Evolutionary conservation across 106 monocot species (phyloP), one percentile per base, ranked within the genome.

Genomic region (Allium fistulosum): DNA sequence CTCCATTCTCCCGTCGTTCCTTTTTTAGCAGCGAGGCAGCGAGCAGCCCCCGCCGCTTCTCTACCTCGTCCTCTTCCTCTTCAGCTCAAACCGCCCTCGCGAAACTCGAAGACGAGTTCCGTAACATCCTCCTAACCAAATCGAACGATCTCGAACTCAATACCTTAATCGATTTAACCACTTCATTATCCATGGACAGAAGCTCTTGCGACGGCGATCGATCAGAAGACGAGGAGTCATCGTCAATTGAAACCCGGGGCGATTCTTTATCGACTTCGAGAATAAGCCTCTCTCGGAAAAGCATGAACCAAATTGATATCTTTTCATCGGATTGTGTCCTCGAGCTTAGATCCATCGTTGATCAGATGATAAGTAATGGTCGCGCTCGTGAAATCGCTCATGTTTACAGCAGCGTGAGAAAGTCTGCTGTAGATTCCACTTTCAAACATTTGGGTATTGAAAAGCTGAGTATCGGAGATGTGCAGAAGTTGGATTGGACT

Each of bases 91-190:
- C 80, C 61, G 89, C 89, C 66, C 87, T 97, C 88, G 87, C 84
- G 18, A 78, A 86, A 27, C 92, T 97, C 16, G 97, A 97, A 78
- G 92, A 97, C 74, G 97, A 97, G 84, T 92, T 97, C 75, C 81
- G 92, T 11, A 72, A 89, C 80, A 79, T 97, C 37, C 89, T 97
- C 45, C 22, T 77, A 49, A 65, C 86, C 14, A 78, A 84, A 11
- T 74, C 80, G n/a, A 80, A 75, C 75, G 73, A 77, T n/a, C 18
- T 89, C 47, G 96, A 92, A 68, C 63, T 84, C 67, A 82, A 97
- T 8, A 67, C 84, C 7, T 72, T 88, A 46, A 62, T 83, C 62
- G 86, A 89, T 69, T 81, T 92, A 67, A 77, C 67, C 67, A 37
- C 37, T 37, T 83, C 84, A 3, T 67, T 80, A 15, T 94, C 94